Base-by-base conservation (phyloP, 1,284 basidiomycete genomes). In the Tilletia walkeri region DNA sequence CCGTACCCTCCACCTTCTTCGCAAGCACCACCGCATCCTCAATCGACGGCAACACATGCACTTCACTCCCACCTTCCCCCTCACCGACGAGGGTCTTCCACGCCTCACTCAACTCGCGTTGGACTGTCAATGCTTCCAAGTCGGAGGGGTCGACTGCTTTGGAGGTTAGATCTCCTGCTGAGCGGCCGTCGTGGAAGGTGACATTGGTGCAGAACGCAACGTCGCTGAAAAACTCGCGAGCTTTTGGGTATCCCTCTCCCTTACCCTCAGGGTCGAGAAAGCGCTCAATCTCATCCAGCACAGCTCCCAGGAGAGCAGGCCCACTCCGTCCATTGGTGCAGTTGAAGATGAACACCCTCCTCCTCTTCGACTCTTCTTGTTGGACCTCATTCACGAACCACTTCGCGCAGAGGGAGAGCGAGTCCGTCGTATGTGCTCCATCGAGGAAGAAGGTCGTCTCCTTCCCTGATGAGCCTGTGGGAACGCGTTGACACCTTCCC, bases 191-290 rank as follows among this genome's bases (percentile, higher is more conserved):
- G 0, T 89, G 88, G 80, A 95, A 99, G 0, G 96, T 99, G 56
- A 95, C 91, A 84, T 99, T 99, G 36, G 94, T 91, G 84, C 94
- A 98, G 84, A 99, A 99, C 69, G 97, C 88, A 72, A 94, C 92
- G 65, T 89, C 87, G 80, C 92, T 88, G 80, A 99, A 78, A 92
- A 89, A 45, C 75, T 20, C 81, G 82, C 1, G 85, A 76, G 18
- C 83, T 78, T 59, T 53, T 12, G 38, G 70, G 48, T 66, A 87
- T 86, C 38, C 39, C n/a, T 36, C 47, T 67, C 50, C 7, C 18
- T 14, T 65, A 1, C 12, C 10, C 7, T 18, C 5, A 20, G 20
- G 20, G 10, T 20, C 34, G 12, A 34, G 24, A 9, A 56, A 56
- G 20, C 3, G 20, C 56, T 77, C 70, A 2, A 80, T 68, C 12